Conservation (phyloP, 495 filamentous ascomycete species). For the Rhypophila decipiens region DNA sequence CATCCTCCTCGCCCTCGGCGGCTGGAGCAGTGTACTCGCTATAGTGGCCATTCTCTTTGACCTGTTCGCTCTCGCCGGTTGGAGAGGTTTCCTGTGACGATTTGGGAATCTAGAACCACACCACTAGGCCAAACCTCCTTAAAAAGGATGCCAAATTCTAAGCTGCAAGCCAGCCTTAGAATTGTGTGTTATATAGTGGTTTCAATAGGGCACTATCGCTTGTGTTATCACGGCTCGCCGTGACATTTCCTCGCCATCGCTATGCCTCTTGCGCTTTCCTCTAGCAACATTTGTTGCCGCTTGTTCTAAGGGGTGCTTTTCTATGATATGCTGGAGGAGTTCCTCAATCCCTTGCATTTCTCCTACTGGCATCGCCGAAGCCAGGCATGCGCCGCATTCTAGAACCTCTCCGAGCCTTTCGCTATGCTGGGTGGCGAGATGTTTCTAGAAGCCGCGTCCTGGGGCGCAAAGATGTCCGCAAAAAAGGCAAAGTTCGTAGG, state of each 20-base stretch:
- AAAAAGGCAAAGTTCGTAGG: slow-evolving; percentile 1
- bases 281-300: slow-evolving; percentile 2
- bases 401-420: background rate
- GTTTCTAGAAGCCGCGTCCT: slow-evolving; percentile 2
- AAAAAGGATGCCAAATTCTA: too few species aligned
- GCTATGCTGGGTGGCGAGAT: slow-evolving; percentile 6
- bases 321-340: slow-evolving; percentile 5
- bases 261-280: slow-evolving; percentile 8
- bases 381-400: slow-evolving; percentile 5
- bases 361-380: slow-evolving; percentile 7
- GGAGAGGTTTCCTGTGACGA: background rate
- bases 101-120: too few species aligned
- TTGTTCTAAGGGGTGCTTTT: slow-evolving; percentile 4
- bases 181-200: too few species aligned
- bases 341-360: slow-evolving; percentile 5
- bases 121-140: too few species aligned
- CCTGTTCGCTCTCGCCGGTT: slow-evolving; percentile 2
- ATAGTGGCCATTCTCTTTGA: background rate
- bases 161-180: too few species aligned
- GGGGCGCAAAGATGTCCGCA: slow-evolving; percentile 6
- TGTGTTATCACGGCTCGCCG: too few species aligned
- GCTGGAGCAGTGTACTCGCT: slow-evolving; percentile 1
- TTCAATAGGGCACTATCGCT: too few species aligned
- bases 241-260: slow-evolving; percentile 5
- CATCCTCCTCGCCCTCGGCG: slow-evolving; percentile 1